These are phyloP conservation scores for Datisca glomerata DNA, from an alignment of 306 rosid species.

Conservation along the genomic window DNA sequence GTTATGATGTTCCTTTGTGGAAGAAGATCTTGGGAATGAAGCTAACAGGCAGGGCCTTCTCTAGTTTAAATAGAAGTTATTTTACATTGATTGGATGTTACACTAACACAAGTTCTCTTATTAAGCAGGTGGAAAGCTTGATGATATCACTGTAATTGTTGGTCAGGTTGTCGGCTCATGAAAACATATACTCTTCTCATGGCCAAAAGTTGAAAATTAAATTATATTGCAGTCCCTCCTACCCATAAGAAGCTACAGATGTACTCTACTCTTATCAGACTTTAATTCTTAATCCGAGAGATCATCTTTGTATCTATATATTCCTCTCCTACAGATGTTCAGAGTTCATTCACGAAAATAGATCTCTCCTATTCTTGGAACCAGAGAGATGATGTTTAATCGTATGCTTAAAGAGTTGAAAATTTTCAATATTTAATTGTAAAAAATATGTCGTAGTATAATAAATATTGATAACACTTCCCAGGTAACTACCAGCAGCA, in stretches of 20 bases:
- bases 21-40: constrained; percentile 84
- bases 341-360: background rate
- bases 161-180: constrained; percentile 61
- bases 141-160: constrained; percentile 70
- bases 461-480: too few relatives aligned
- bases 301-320: too few relatives aligned
- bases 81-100: constrained; percentile 1
- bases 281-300: too few relatives aligned
- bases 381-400: too few relatives aligned
- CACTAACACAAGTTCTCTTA: constrained; percentile 7
- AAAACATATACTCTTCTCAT: constrained; percentile 12
- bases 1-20: constrained; percentile 73
- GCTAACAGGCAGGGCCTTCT: constrained; percentile 51
- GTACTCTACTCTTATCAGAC: too few relatives aligned
- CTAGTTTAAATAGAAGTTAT: background rate
- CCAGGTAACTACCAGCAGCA: too few relatives aligned
- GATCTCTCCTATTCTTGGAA: too few relatives aligned
- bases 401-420: too few relatives aligned
- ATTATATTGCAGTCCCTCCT: background rate
- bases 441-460: too few relatives aligned
- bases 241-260: background rate
- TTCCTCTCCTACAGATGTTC: background rate
- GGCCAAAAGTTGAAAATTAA: background rate
- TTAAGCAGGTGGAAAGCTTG: constrained; percentile 76
- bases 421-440: too few relatives aligned